phyloP scores from a whole-genome alignment of 116 monocot genomes.

The Posidonia oceanica region DNA sequence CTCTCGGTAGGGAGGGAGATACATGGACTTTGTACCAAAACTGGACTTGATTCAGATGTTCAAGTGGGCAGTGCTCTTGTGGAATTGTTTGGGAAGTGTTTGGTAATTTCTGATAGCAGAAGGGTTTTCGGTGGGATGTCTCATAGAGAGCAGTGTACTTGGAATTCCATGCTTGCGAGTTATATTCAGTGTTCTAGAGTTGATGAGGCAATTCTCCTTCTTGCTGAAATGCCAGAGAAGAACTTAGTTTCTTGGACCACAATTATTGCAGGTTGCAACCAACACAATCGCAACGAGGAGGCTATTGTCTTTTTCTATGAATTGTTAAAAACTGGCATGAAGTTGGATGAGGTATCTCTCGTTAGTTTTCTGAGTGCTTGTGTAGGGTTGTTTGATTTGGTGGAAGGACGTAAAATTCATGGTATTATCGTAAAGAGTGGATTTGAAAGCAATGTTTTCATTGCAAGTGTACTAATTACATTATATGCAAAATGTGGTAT shows the following conservation, averaged over 20 bases:
- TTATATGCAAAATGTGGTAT: constrained; percentile 44
- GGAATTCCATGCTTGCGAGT: constrained; percentile 49
- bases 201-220: constrained; percentile 22
- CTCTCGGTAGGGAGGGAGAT: constrained; percentile 16
- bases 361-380: constrained; percentile 32
- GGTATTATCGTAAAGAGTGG: not conserved
- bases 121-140: constrained; percentile 39
- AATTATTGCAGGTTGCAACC: constrained; percentile 36
- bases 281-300: constrained; percentile 29
- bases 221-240: constrained; percentile 34
- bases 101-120: constrained; percentile 20
- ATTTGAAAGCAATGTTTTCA: constrained; percentile 32
- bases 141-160: constrained; percentile 27
- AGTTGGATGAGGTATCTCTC: constrained; percentile 20
- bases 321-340: constrained; percentile 33
- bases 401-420: not conserved
- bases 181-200: constrained; percentile 24
- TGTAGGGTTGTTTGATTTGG: not conserved
- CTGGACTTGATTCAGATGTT: constrained; percentile 22
- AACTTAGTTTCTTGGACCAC: constrained; percentile 50
- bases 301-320: constrained; percentile 34
- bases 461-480: constrained; percentile 54
- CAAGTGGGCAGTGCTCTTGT: constrained; percentile 35
- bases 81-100: constrained; percentile 23
- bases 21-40: constrained; percentile 24